These are phyloP conservation scores for Globisporangium ultimum DNA, from an alignment of 352 stramenopile species.

Conservation along the genomic window DNA sequence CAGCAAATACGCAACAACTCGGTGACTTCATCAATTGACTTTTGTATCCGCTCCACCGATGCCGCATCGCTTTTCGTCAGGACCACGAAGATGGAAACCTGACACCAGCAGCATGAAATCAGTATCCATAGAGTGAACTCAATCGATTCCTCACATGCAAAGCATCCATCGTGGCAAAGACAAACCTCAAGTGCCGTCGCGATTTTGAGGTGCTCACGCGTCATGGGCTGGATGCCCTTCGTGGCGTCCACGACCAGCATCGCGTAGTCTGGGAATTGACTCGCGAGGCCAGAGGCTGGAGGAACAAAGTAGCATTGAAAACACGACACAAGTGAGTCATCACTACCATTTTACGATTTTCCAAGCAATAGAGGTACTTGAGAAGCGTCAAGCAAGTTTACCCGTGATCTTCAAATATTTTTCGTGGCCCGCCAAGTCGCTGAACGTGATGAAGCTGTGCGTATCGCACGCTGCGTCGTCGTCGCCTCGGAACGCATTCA, in stretches of 20 bases:
- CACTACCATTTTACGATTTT: too few relatives aligned
- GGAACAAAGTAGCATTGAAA: not conserved
- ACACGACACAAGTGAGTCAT: not conserved
- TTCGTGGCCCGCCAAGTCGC: slow-evolving; percentile 78
- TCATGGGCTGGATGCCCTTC: slow-evolving; percentile 68
- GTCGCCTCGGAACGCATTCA: slow-evolving; percentile 47
- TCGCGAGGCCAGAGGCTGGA: slow-evolving; percentile 65
- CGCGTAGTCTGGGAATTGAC: slow-evolving; percentile 83
- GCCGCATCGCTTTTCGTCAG: slow-evolving; percentile 72
- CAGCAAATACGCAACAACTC: slow-evolving; percentile 39
- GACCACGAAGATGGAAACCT: slow-evolving; percentile 74
- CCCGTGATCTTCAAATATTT: slow-evolving; percentile 89
- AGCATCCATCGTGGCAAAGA: too few relatives aligned
- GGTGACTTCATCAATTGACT: slow-evolving; percentile 41
- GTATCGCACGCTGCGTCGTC: slow-evolving; percentile 27
- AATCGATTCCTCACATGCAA: too few relatives aligned
- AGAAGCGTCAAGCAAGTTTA: not conserved
- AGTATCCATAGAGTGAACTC: too few relatives aligned
- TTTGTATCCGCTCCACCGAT: slow-evolving; percentile 37
- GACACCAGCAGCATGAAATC: not conserved
- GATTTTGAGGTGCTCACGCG: slow-evolving; percentile 77
- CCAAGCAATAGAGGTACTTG: too few relatives aligned
- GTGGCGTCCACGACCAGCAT: slow-evolving; percentile 81
- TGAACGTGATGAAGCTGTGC: slow-evolving; percentile 54
- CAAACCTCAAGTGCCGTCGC: slow-evolving; percentile 56